Base-by-base conservation (phyloP, 225 moss, liverwort and hornwort species). In the Ulota crispa region DNA sequence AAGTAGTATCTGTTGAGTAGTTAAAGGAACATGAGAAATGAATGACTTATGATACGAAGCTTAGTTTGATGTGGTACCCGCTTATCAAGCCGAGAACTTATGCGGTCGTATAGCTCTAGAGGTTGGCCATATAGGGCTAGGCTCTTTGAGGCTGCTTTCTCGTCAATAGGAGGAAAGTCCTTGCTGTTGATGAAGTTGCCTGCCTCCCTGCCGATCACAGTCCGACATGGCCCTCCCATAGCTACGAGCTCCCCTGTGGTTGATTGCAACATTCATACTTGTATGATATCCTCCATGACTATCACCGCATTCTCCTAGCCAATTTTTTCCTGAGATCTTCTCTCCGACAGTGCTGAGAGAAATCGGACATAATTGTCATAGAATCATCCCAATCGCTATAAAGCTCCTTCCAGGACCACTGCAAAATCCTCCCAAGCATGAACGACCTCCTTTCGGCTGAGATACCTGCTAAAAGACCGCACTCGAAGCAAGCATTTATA, bases 91-190 rank as follows among this genome's bases (percentile, higher is more conserved):
- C 97, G 95, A 76, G 86, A 81, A 73, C 93, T 89, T 64, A 97
- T 93, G 68, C 93, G 86, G 81, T 90, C 91, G 83, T 97, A 97
- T 37, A 95, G 87, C 78, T 97, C 97, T 64, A 91, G 85, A 19
- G 97, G 97, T 68, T 97, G 89, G 82, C 92, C 90, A 83, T 94
- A 97, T 57, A 95, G 72, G 66, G 93, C 86, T n/a, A 94, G 86
- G 78, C 92, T 92, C 84, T 92, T 94, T 73, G 91, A 86, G 73
- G 97, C 95, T 70, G 93, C 85, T 79, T 92, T 91, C 83, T 93
- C 94, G 87, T 95, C 97, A 28, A 91, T 81, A 57, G 89, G 83
- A 70, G 85, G 82, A 78, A 80, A 75, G 60, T 85, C 87, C 68
- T 87, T 89, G 80, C 85, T 88, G 86, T 88, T 88, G 76, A 85